Conservation (phyloP, 352 stramenopile genomes). For the Globisporangium canariense region DNA sequence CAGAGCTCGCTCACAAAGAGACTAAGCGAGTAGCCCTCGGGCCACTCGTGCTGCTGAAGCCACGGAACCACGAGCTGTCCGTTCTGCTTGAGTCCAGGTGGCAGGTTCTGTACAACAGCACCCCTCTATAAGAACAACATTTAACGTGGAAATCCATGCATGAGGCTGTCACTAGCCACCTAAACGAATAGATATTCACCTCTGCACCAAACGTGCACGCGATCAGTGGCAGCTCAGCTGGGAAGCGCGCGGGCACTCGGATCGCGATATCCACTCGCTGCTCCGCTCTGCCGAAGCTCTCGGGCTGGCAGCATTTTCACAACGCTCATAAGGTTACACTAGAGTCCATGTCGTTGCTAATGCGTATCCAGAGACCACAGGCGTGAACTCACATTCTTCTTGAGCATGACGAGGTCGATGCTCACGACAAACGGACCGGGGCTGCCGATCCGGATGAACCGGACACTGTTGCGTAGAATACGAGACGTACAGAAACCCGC, state of each 20-base stretch:
- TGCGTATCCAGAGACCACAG: neutral
- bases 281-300: conserved; percentile 29
- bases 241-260: conserved; percentile 38
- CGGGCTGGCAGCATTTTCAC: conserved; percentile 21
- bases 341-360: neutral
- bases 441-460: conserved; percentile 27
- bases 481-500: neutral
- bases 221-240: conserved; percentile 37
- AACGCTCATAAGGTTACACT: neutral
- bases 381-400: conserved; percentile 28
- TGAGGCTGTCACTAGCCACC: neutral
- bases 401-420: conserved; percentile 35
- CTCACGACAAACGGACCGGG: conserved; percentile 22
- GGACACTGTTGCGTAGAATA: conserved; percentile 16
- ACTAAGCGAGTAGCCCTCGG: conserved; percentile 42
- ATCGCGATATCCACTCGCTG: conserved; percentile 41
- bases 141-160: too few species aligned
- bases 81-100: conserved; percentile 28
- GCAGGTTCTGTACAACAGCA: conserved; percentile 34
- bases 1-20: conserved; percentile 54
- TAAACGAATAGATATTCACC: conserved; percentile 18
- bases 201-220: conserved; percentile 44
- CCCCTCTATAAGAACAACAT: neutral
- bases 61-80: conserved; percentile 44
- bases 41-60: conserved; percentile 50